These are phyloP conservation scores for Beauveria brongniartii DNA, from an alignment of 2,329 filamentous ascomycete species.

Conservation along the genomic window DNA sequence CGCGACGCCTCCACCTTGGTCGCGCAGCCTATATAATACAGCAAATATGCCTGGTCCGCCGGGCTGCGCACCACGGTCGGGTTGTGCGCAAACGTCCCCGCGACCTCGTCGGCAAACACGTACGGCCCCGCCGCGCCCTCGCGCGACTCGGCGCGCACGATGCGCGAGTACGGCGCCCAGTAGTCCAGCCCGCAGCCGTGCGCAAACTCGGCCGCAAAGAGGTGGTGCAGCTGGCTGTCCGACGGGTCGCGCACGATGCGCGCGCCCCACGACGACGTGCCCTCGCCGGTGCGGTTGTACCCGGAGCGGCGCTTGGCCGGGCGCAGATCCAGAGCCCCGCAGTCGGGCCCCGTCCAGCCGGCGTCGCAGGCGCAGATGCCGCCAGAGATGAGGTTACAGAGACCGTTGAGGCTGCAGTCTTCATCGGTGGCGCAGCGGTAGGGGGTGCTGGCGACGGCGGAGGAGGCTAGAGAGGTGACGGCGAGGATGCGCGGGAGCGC, in stretches of 20 bases:
- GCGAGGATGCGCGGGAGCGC: neutral
- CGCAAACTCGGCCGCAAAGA: conserved; percentile 36
- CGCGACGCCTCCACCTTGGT: conserved; percentile 8
- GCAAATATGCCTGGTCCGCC: conserved; percentile 33
- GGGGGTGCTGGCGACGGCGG: neutral
- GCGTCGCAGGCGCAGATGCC: conserved; percentile 25
- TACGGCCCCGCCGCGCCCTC: conserved; percentile 37
- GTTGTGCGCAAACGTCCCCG: conserved; percentile 37
- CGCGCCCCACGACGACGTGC: conserved; percentile 40
- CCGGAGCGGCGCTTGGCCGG: conserved; percentile 32
- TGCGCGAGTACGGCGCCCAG: conserved; percentile 38
- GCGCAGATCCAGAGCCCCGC: conserved; percentile 35
- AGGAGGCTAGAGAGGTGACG: neutral
- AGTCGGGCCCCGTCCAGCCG: conserved; percentile 36
- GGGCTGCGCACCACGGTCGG: conserved; percentile 36
- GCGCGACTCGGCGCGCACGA: conserved; percentile 37
- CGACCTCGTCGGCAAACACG: conserved; percentile 30
- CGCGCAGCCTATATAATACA: conserved; percentile 35
- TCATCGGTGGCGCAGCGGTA: conserved; percentile 17
- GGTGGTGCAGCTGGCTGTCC: conserved; percentile 32
- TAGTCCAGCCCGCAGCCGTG: conserved; percentile 36
- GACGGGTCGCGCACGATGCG: conserved; percentile 35
- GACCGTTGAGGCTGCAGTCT: conserved; percentile 24
- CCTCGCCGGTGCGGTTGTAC: conserved; percentile 35
- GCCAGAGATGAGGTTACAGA: conserved; percentile 14